Percentiles rank a stretch among this genome's conserved stretches.
Conservation (phyloP, 345 rosid genomes). For the Rubroshorea leprosula region DNA sequence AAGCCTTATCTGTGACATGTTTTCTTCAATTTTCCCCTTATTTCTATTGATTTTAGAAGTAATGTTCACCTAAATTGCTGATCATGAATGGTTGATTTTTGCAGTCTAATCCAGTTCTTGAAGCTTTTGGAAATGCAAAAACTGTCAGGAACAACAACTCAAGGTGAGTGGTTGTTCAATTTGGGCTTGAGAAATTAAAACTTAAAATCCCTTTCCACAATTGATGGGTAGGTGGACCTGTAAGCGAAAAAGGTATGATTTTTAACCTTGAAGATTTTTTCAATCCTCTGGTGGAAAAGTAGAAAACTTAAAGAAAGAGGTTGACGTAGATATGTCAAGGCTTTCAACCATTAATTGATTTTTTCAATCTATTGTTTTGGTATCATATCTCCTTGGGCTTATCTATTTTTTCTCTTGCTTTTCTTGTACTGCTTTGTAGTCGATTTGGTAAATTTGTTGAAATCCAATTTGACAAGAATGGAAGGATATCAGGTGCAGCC, state of each 20-base stretch:
- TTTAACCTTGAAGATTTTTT: background rate
- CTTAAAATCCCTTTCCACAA: background rate
- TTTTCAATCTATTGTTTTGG: background rate
- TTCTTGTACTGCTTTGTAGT: slow-evolving; percentile 43
- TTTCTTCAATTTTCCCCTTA: slow-evolving; percentile 7
- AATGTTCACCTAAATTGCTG: slow-evolving; percentile 21
- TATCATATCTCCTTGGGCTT: slow-evolving; percentile 3
- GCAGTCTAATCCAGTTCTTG: slow-evolving; percentile 99
- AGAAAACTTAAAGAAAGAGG: background rate
- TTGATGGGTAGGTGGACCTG: background rate
- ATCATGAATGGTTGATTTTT: slow-evolving; percentile 23
- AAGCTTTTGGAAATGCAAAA: slow-evolving; percentile 99
- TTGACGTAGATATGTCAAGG: background rate
- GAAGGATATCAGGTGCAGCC: slow-evolving; percentile 99
- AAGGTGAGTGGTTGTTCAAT: slow-evolving; percentile 45
- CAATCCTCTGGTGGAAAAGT: background rate
- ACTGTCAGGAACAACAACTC: slow-evolving; percentile 98
- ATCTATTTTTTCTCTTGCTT: slow-evolving; percentile 11
- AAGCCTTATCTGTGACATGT: background rate
- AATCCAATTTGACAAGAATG: slow-evolving; percentile 95
- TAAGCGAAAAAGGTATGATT: no score
- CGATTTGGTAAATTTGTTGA: slow-evolving; percentile 99
- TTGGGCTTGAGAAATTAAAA: slow-evolving; percentile 12
- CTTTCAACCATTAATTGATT: background rate
- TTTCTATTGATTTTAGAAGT: slow-evolving; percentile 4